A percentile compares a stretch with the other conserved stretches of the same genome.
Evolutionary conservation across 768 basidiomycete species (phyloP).

Genomic region (Lentinula edodes): DNA sequence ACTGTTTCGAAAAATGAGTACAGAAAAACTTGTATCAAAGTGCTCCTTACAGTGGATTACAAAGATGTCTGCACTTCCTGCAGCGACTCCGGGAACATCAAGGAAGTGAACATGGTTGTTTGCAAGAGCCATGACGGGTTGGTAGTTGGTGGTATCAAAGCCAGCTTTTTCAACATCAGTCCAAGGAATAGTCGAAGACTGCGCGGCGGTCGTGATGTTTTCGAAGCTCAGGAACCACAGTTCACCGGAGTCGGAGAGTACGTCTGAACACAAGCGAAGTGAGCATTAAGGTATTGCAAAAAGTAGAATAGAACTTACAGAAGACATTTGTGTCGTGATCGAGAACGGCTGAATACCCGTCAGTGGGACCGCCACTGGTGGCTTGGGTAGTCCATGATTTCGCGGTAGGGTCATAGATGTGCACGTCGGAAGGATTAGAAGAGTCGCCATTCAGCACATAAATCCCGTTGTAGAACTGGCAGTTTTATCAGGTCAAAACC

Average conservation of each 20-base stretch:
- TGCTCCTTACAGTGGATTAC: constrained; percentile 78
- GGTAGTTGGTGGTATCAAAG: constrained; percentile 50
- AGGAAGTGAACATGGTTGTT: constrained; percentile 87
- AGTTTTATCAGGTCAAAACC: background rate
- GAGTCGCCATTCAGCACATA: constrained; percentile 80
- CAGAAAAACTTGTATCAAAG: too few relatives aligned
- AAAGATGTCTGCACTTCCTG: constrained; percentile 73
- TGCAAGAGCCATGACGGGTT: constrained; percentile 75
- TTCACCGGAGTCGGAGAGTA: constrained; percentile 51
- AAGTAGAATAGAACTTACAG: constrained; percentile 40
- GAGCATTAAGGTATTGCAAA: background rate
- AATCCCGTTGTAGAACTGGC: constrained; percentile 76
- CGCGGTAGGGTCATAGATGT: constrained; percentile 73
- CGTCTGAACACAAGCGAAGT: constrained; percentile 38
- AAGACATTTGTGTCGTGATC: constrained; percentile 95
- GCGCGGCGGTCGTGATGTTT: constrained; percentile 49
- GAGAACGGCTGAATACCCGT: constrained; percentile 70
- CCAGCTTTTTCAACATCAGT: constrained; percentile 48
- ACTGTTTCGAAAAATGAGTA: constrained; percentile 31
- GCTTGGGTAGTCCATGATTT: constrained; percentile 76
- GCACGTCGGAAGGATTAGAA: constrained; percentile 59
- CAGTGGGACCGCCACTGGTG: constrained; percentile 42
- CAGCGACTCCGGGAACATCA: constrained; percentile 57
- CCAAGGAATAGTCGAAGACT: constrained; percentile 59
- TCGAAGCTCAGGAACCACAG: constrained; percentile 71